These are phyloP conservation scores for Fagopyrum homotropicum DNA, from an alignment of 148 eudicot genomes.

Conservation along the genomic window DNA sequence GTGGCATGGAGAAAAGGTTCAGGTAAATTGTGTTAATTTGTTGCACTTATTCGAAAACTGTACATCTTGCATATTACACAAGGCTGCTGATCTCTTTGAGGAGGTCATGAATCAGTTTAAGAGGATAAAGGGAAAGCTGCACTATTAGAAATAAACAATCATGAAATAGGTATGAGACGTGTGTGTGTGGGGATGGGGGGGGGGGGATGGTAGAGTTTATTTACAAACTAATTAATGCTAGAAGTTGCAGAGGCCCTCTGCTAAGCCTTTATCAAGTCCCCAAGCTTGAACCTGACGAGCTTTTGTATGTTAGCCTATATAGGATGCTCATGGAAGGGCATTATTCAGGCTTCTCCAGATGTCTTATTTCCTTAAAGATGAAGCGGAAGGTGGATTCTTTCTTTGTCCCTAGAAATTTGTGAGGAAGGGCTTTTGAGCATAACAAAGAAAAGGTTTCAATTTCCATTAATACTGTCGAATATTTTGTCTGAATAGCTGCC, in stretches of 20 bases:
- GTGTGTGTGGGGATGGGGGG: not conserved
- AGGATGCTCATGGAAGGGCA: not conserved
- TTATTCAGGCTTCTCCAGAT: not conserved
- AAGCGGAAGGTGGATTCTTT: not conserved
- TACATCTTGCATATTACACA: not conserved
- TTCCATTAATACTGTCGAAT: too few relatives aligned
- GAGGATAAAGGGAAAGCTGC: not conserved
- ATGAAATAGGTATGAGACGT: not conserved
- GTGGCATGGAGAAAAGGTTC: conserved; percentile 86
- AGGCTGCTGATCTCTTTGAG: not conserved
- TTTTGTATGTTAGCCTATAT: not conserved
- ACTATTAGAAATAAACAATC: not conserved
- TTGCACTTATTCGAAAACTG: not conserved
- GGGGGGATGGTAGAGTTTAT: not conserved
- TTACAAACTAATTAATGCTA: not conserved
- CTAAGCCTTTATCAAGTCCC: not conserved
- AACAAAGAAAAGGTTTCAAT: not conserved
- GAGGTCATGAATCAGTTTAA: not conserved
- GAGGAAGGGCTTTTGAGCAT: too few relatives aligned
- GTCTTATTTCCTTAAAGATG: not conserved
- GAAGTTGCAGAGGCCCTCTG: not conserved
- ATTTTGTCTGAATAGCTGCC: too few relatives aligned
- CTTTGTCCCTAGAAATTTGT: not conserved
- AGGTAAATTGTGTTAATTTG: conserved; percentile 39
- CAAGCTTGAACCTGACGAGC: not conserved